Evolutionary conservation across 768 basidiomycete species (phyloP).

Genomic region (Lactarius indigo): DNA sequence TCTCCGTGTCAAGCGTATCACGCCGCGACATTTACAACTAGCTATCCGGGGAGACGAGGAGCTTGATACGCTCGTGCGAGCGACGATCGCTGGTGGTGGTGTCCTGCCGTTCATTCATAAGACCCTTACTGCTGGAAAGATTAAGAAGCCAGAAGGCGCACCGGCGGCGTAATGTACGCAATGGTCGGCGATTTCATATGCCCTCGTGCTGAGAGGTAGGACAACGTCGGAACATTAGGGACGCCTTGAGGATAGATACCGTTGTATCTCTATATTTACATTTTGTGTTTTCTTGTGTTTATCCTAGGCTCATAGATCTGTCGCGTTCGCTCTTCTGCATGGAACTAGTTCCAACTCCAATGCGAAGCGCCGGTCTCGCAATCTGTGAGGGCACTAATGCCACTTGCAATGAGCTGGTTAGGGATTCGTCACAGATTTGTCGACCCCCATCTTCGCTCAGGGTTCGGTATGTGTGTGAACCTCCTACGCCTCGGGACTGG

Average conservation of each 20-base stretch:
- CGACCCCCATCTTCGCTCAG: no score
- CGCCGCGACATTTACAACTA: conserved; percentile 74
- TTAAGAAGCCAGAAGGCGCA: conserved; percentile 31
- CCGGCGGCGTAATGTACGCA: conserved; percentile 8
- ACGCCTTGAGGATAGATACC: neutral
- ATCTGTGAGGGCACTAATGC: no score
- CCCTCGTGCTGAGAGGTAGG: neutral
- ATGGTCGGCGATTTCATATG: neutral
- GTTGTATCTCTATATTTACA: neutral
- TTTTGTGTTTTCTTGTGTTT: neutral
- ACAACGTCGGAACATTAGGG: neutral
- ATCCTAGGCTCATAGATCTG: neutral
- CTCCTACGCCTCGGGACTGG: no score
- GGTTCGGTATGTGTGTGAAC: no score
- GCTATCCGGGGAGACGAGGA: conserved; percentile 98
- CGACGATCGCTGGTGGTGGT: conserved; percentile 90
- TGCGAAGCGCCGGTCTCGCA: neutral
- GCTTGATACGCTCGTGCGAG: conserved; percentile 88
- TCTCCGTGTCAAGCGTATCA: conserved; percentile 93
- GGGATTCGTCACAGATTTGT: no score
- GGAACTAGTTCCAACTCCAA: neutral
- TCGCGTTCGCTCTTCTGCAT: neutral
- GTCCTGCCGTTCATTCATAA: conserved; percentile 89
- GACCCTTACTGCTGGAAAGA: conserved; percentile 53
- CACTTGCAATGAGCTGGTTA: no score